Conservation (phyloP, 768 basidiomycete species). For the Leccinellum rugosiceps region DNA sequence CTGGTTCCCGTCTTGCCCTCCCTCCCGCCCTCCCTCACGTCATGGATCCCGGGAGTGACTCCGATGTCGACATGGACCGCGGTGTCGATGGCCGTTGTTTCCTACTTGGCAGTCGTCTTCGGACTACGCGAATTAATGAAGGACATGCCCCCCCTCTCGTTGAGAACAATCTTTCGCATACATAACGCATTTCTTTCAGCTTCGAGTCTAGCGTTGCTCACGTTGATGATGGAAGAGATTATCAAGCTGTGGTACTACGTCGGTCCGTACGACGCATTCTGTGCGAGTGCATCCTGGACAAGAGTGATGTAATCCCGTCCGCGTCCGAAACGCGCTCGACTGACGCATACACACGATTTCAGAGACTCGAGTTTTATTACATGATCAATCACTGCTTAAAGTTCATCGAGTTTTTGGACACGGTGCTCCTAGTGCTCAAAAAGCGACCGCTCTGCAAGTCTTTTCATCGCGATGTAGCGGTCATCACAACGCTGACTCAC, state of each 20-base stretch:
- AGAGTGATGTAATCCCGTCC: constrained; percentile 48
- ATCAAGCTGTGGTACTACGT: constrained; percentile 66
- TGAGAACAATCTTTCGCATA: constrained; percentile 72
- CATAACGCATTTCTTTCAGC: constrained; percentile 85
- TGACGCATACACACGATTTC: constrained; percentile 5
- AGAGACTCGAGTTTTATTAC: constrained; percentile 93
- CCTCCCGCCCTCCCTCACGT: constrained; percentile 51
- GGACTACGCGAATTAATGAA: constrained; percentile 80
- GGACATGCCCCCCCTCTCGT: constrained; percentile 61
- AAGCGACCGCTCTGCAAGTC: constrained; percentile 89
- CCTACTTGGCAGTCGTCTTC: constrained; percentile 85
- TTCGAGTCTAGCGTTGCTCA: constrained; percentile 76
- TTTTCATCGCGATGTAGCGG: neutral
- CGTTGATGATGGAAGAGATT: constrained; percentile 83
- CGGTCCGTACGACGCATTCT: constrained; percentile 74
- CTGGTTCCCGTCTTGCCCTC: constrained; percentile 14
- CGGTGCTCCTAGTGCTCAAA: constrained; percentile 92
- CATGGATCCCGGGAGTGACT: constrained; percentile 71
- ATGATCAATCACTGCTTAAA: constrained; percentile 98
- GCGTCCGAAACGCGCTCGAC: neutral
- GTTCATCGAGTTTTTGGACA: constrained; percentile 92
- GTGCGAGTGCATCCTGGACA: constrained; percentile 75
- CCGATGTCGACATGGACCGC: constrained; percentile 74
- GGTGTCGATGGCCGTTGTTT: constrained; percentile 64
- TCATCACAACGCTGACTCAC: neutral